Evolutionary conservation across 1,139 yeast genomes (phyloP).

Genomic region (Nematodospora anomalae): DNA sequence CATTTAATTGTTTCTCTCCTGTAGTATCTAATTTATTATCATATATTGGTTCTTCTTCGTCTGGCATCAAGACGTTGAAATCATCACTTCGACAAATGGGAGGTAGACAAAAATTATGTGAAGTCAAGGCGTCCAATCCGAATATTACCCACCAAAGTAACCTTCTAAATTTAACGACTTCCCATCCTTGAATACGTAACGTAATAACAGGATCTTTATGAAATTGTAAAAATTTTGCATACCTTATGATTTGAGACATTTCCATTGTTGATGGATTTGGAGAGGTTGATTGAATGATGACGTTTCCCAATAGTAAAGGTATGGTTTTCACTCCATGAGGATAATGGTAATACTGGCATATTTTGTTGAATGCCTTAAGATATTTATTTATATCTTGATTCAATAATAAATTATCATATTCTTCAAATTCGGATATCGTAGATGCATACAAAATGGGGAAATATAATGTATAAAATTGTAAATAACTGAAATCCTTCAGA

Average conservation of each 20-base stretch:
- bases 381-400: constrained; percentile 52
- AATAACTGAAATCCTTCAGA: constrained; percentile 27
- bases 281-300: constrained; percentile 53
- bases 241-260: constrained; percentile 49
- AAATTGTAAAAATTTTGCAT: constrained; percentile 55
- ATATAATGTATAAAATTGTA: constrained; percentile 49
- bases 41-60: constrained; percentile 43
- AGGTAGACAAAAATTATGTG: constrained; percentile 56
- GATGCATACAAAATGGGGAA: constrained; percentile 56
- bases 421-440: constrained; percentile 56
- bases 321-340: constrained; percentile 53
- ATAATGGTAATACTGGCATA: constrained; percentile 51
- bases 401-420: constrained; percentile 46
- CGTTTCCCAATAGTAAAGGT: constrained; percentile 50
- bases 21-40: constrained; percentile 23
- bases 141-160: constrained; percentile 67
- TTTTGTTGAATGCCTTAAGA: constrained; percentile 47
- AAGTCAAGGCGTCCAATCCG: constrained; percentile 57
- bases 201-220: constrained; percentile 59
- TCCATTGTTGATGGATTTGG: constrained; percentile 58
- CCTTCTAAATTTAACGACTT: constrained; percentile 52
- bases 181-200: constrained; percentile 48
- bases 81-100: constrained; percentile 57
- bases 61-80: constrained; percentile 57
- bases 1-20: constrained; percentile 30